Evolutionary conservation across 2,329 filamentous ascomycete species (phyloP), one percentile per base, ranked within the genome.

Genomic region (Colletotrichum salicis): DNA sequence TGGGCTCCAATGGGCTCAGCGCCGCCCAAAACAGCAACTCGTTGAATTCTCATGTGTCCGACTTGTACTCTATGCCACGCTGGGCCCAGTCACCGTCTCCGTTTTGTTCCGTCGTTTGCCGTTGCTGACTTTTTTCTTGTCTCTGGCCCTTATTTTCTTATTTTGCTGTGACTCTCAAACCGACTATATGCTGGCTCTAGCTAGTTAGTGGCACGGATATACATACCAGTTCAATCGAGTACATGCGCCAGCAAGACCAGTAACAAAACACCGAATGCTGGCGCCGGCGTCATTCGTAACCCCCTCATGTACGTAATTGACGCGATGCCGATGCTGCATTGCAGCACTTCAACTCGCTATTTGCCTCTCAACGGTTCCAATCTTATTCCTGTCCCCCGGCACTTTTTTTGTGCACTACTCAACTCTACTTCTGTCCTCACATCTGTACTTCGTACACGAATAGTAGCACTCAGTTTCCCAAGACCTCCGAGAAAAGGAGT

Each of bases 71-170:
- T 60, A 13, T 56, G 45, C 8, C 35, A 67, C 29, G 31, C 24
- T 8, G 11, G 67, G 41, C 55, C 64, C 68, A 67, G 63, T 22
- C 27, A 15, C 24, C 48, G 51, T 41, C 64, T 59, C 64, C 64
- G 64, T 68, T 59, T 61, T 55, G 57, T 59, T 68, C 69, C 64
- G 64, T 64, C 27, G 69, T 63, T 71, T 68, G 69, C 64, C 69
- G 64, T 57, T 27, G 22, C 12, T 7, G 54, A 33, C 11, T 45
- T 61, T 61, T 41, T 24, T 5, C 24, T 13, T 11, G 15, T 35
- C 41, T 56, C 24, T 27, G 24, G 24, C 24, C 24, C 24, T 27
- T 27, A 27, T 15, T 51, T 41, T 27, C 24, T 27, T 27, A 27
- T 15, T 51, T 41, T 27, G 24, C 24, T 27, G 24, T 27, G 24